A percentile compares a stretch with the other conserved stretches of the same genome.
phyloP scores from a whole-genome alignment of 179 eudicot genomes.

The Beta corolliflora region DNA sequence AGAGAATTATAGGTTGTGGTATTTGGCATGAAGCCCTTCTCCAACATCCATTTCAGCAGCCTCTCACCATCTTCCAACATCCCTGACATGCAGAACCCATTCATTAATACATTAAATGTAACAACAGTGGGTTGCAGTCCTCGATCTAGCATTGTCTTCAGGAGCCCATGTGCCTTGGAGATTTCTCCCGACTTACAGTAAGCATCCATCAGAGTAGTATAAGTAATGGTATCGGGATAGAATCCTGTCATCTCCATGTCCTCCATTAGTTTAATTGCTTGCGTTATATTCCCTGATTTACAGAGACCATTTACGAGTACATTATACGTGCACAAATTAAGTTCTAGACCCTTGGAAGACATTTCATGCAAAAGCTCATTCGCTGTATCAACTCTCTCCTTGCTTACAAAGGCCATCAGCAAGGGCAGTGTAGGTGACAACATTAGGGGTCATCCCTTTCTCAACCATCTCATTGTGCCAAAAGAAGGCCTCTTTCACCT shows the following conservation, averaged over 20 bases:
- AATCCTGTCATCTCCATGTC: conserved; percentile 77
- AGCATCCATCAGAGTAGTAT: conserved; percentile 92
- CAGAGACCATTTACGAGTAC: conserved; percentile 86
- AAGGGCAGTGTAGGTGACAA: conserved; percentile 86
- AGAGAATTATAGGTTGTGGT: conserved; percentile 80
- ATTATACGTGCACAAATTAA: conserved; percentile 77
- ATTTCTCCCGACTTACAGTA: conserved; percentile 82
- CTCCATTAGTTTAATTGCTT: conserved; percentile 67
- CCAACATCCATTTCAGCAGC: conserved; percentile 86
- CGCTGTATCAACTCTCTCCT: conserved; percentile 79
- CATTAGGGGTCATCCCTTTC: conserved; percentile 64
- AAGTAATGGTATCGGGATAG: conserved; percentile 72
- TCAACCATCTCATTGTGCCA: conserved; percentile 86
- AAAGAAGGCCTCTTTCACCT: conserved; percentile 63
- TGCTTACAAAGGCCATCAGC: conserved; percentile 90
- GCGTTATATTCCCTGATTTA: conserved; percentile 65
- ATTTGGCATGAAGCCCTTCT: conserved; percentile 75
- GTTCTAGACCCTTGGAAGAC: conserved; percentile 72
- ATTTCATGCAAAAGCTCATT: conserved; percentile 84
- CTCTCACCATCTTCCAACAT: conserved; percentile 85
- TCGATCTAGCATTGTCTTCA: conserved; percentile 68
- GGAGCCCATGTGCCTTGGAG: conserved; percentile 68
- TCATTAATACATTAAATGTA: conserved; percentile 89
- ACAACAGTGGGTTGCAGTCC: conserved; percentile 81
- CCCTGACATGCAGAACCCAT: conserved; percentile 81